phyloP scores from a whole-genome alignment of 2,329 filamentous ascomycete species.

The Alternaria atra region DNA sequence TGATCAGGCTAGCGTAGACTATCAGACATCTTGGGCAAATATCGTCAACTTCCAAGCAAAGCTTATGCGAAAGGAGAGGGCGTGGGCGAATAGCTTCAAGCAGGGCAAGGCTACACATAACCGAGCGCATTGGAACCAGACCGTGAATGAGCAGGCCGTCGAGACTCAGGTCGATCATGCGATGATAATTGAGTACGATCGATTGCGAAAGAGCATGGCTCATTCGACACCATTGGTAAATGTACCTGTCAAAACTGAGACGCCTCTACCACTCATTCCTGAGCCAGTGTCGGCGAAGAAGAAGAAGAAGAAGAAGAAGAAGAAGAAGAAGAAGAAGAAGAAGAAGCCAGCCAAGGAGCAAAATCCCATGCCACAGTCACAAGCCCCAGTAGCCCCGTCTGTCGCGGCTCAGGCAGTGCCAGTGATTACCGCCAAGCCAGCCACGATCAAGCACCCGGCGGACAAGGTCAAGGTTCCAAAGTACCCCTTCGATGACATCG shows the following conservation, averaged over 20 bases:
- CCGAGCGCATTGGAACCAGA: not conserved
- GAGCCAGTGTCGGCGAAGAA: not conserved
- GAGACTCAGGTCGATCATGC: not conserved
- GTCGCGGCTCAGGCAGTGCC: too few relatives aligned
- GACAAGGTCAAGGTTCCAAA: not conserved
- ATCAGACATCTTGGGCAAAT: not conserved
- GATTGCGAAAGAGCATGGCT: not conserved
- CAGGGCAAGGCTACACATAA: not conserved
- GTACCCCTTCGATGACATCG: not conserved
- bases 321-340: not conserved
- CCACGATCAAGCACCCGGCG: not conserved
- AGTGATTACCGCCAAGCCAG: not conserved
- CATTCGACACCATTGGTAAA: too few relatives aligned
- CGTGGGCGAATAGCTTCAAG: not conserved
- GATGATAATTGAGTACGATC: not conserved
- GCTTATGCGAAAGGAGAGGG: not conserved
- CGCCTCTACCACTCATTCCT: not conserved
- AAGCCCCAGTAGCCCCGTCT: not conserved
- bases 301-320: not conserved
- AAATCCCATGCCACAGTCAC: not conserved
- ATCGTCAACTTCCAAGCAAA: not conserved
- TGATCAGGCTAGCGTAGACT: not conserved
- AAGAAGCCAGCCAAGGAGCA: not conserved
- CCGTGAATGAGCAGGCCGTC: not conserved
- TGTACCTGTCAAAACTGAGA: not conserved